Evolutionary conservation across 345 rosid genomes (phyloP), one percentile per base, ranked within the genome.

Genomic region (Mallotus nudiflorus): DNA sequence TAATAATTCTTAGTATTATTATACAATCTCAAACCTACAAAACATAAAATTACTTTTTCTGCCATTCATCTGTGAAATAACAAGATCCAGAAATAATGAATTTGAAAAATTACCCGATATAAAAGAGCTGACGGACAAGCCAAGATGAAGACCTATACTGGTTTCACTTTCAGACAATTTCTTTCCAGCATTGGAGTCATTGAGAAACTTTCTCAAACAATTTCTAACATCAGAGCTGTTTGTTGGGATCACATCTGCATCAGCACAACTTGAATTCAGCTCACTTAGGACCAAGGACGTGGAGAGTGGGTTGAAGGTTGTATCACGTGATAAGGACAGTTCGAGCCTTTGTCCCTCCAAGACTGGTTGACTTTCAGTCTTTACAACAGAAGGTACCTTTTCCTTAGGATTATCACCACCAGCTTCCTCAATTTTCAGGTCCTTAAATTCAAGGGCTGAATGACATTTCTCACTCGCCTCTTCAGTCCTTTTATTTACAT

Each of bases 261-360:
- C 80, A 58, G 67, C 77, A 60, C 61, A n/a, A 60, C 49, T 65
- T 49, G 73, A 67, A 77, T 77, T 83, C 64, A 79, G 50, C 66
- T 72, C 80, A 67, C 69, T 37, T 55, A 59, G 76, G 14, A 75
- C 71, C 45, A 72, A 68, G 59, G 88, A 82, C 53, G 70, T 73
- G n/a, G 83, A 54, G 67, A 73, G 75, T 59, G 77, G 67, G 77
- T 62, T 72, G 42, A 77, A 76, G 69, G 79, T 72, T 66, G 75
- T 60, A 76, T 78, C 81, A 79, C 19, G 71, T 71, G 84, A 79
- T 77, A 85, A 78, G 76, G 87, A 85, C 37, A 84, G 82, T 12
- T 76, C 78, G 67, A 83, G 82, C 58, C 77, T 77, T 33, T 61
- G 71, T 57, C 58, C 57, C 61, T 73, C 82, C 67, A 79, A 68